Conservation (phyloP, 176 grass and related monocot species). For the Tuctoria greenei region DNA sequence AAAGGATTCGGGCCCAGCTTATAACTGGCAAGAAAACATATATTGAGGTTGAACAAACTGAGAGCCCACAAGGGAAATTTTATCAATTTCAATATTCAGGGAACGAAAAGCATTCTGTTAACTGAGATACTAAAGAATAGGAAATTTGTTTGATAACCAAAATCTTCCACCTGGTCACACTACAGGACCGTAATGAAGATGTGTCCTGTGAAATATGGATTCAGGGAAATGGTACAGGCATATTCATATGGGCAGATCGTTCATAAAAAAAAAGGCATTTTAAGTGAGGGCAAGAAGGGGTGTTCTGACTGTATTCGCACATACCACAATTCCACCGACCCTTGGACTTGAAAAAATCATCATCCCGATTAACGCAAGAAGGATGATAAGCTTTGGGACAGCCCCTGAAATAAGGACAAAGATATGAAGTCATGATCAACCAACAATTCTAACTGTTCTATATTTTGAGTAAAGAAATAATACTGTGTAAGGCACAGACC, state of each 20-base stretch:
- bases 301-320: slow-evolving; percentile 27
- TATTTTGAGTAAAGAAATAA: slow-evolving; percentile 22
- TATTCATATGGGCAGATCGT: slow-evolving; percentile 17
- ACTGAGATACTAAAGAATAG: slow-evolving; percentile 7
- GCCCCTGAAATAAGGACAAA: slow-evolving; percentile 52
- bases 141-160: background rate
- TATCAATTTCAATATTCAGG: slow-evolving; percentile 6
- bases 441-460: slow-evolving; percentile 27
- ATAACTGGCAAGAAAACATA: background rate
- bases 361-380: slow-evolving; percentile 94
- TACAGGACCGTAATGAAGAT: slow-evolving; percentile 5
- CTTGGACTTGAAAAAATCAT: slow-evolving; percentile 91
- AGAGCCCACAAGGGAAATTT: background rate
- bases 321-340: slow-evolving; percentile 97
- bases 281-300: background rate
- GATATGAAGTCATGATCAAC: slow-evolving; percentile 23
- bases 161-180: background rate
- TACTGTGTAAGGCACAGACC: slow-evolving; percentile 47
- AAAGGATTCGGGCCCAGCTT: background rate
- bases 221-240: slow-evolving; percentile 13
- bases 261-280: slow-evolving; percentile 21
- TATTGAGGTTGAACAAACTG: background rate
- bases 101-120: slow-evolving; percentile 15
- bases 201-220: slow-evolving; percentile 1
- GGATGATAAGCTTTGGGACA: slow-evolving; percentile 98